phyloP scores from a whole-genome alignment of 1,139 yeast genomes.

The Yamadazyma kanchanaburiensis region DNA sequence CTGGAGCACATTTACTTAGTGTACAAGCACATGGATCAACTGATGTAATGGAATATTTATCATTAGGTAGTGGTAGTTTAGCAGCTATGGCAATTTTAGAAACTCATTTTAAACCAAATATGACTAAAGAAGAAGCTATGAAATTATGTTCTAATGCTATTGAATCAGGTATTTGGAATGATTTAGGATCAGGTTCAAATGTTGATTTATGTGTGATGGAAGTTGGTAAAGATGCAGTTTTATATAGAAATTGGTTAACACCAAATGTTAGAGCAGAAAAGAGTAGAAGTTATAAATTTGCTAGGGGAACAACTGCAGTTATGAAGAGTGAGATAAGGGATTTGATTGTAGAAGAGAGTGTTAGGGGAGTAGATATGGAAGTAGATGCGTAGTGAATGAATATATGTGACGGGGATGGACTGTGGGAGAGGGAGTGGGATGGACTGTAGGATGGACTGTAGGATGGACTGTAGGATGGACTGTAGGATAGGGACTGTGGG shows the following conservation, averaged over 20 bases:
- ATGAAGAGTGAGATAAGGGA: conserved; percentile 63
- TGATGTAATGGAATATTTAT: conserved; percentile 88
- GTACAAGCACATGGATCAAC: conserved; percentile 98
- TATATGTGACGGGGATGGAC: too few species aligned
- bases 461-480: too few species aligned
- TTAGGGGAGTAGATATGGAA: conserved; percentile 62
- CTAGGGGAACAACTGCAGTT: conserved; percentile 89
- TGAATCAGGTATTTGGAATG: conserved; percentile 98
- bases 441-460: too few species aligned
- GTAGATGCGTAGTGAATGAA: conserved; percentile 63
- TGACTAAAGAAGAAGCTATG: conserved; percentile 86
- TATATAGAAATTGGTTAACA: conserved; percentile 81
- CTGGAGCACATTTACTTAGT: conserved; percentile 89
- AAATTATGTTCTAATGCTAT: conserved; percentile 88
- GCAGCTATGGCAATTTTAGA: conserved; percentile 99
- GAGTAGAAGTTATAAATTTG: conserved; percentile 76
- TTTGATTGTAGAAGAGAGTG: conserved; percentile 70
- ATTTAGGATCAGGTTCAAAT: conserved; percentile 96
- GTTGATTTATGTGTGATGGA: conserved; percentile 98
- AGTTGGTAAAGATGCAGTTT: conserved; percentile 78
- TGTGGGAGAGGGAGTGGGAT: too few species aligned
- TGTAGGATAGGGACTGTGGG: too few species aligned
- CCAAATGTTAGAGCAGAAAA: conserved; percentile 86
- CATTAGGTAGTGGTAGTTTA: conserved; percentile 95
- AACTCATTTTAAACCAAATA: conserved; percentile 74